Conservation (phyloP, 2,329 filamentous ascomycete species). For the Pseudonectria foliicola region DNA sequence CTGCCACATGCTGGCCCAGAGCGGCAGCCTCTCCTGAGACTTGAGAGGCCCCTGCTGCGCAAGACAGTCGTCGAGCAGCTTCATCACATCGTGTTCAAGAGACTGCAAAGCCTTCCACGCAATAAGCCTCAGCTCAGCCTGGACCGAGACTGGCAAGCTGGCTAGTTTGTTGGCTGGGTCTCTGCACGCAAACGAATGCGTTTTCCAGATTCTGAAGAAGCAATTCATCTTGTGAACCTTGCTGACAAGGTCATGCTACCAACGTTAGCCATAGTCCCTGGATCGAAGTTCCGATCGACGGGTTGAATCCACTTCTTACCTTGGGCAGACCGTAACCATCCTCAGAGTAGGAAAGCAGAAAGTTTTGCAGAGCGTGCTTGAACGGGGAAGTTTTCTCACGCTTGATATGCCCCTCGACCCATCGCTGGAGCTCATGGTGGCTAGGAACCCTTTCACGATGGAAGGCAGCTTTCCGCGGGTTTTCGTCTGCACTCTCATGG, state of each 20-base stretch:
- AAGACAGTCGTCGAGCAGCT: constrained; percentile 33
- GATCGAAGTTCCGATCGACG: neutral
- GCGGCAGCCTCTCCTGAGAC: constrained; percentile 32
- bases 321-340: constrained; percentile 32
- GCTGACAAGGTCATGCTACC: constrained; percentile 34
- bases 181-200: constrained; percentile 34
- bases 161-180: constrained; percentile 31
- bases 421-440: constrained; percentile 27
- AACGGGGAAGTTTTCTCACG: constrained; percentile 27
- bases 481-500: constrained; percentile 24
- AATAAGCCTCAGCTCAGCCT: constrained; percentile 33
- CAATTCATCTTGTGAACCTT: constrained; percentile 41
- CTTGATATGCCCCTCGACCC: constrained; percentile 32
- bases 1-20: constrained; percentile 45
- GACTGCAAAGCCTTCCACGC: constrained; percentile 30
- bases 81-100: constrained; percentile 33
- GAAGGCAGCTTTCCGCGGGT: constrained; percentile 29
- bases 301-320: too few species aligned
- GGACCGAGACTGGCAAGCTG: constrained; percentile 32
- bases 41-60: constrained; percentile 32
- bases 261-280: constrained; percentile 12
- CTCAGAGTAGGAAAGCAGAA: constrained; percentile 30
- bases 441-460: constrained; percentile 31
- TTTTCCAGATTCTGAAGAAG: constrained; percentile 44
- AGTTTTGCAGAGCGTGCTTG: constrained; percentile 28